Base-by-base conservation (phyloP, 192 early-diverging fungal genomes). In the Coemansia sp. region DNA sequence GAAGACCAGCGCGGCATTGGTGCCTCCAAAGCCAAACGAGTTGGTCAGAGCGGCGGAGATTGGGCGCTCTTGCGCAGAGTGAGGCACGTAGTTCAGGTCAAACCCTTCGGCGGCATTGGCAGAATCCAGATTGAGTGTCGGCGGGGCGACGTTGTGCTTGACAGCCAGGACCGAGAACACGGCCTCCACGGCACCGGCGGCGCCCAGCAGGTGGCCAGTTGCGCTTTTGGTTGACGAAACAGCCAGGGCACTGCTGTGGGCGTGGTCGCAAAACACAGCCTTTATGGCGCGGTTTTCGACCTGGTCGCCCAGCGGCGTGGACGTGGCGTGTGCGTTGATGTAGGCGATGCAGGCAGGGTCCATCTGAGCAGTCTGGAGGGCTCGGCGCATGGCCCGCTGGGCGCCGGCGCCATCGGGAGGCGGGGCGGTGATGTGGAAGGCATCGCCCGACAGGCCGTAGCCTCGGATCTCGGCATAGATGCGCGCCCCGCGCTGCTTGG, bases 281-380 rank as follows among this genome's bases (percentile, higher is more conserved):
- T 86, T 85, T 39, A 98, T 93, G 6, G 95, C 92, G 4, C 79
- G 49, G 62, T 89, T 89, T 68, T 98, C 95, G 11, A 90, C 87
- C 50, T 81, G 60, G 57, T 98, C 95, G 18, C 92, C 90, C 52
- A 86, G 65, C 30, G 82, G 69, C 4, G 95, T 98, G 8, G 88
- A 88, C 0, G 93, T 98, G 2, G 95, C 95, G 65, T 98, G 95
- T 0, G 92, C 91, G 71, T 98, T 98, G 15, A 98, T 67, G 65
- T 98, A 95, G 36, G 85, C 86, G 19, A 98, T 71, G 40, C 86
- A 84, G 10, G 65, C 64, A 0, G 85, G 76, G 3, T 54, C 43
- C 47, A 90, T 55, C 2, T 79, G 70, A 1, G 88, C 87, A 9
- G 70, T 56, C 31, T 80, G 71, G 27, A 98, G 53, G 2, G 93